Base-by-base conservation (phyloP, 2,329 filamentous ascomycete genomes). In the Verticillium isaacii region DNA sequence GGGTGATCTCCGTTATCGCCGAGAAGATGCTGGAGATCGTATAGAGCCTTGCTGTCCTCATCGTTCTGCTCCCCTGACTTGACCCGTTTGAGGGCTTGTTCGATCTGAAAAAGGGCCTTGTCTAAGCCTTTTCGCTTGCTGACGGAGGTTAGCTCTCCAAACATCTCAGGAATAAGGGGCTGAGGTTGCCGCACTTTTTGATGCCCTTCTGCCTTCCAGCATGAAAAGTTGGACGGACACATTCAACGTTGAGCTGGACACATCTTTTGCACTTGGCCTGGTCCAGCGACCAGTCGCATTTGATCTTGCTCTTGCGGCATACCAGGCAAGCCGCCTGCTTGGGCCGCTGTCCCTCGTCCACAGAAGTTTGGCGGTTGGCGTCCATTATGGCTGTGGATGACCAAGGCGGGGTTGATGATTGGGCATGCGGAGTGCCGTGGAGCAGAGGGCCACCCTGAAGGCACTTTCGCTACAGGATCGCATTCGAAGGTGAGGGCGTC, bases 111-210 rank as follows among this genome's bases (percentile, higher is more conserved):
- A 23, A 92, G 82, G 3, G 89, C 89, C 74, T 91, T 92, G 65
- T 91, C 89, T 34, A 92, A 76, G 1, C 89, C 89, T 17, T 87
- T 89, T 50, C 89, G 85, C 73, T 92, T 92, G 73, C 89, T 91
- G 65, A 17, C 45, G 12, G 57, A 64, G 58, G 56, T 60, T 34
- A 58, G 3, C 58, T 36, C 60, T 7, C 39, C 29, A 29, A 5
- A 25, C 12, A 50, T 7, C 17, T 11, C 25, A 15, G 1, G 34
- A 19, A 34, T 57, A 29, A 23, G 54, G 54, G 12, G 19, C 12
- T 14, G 17, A 15, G 55, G 23, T 34, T 14, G 56, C 19, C 79
- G 74, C 74, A 89, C 89, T 92, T 92, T 73, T 91, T 92, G 63
- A 91, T 89, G 25, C 89, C 89, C 70, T 91, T 91, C 69, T 90